Base-by-base conservation (phyloP, 192 early-diverging fungal genomes). In the Backusella macrospora region DNA sequence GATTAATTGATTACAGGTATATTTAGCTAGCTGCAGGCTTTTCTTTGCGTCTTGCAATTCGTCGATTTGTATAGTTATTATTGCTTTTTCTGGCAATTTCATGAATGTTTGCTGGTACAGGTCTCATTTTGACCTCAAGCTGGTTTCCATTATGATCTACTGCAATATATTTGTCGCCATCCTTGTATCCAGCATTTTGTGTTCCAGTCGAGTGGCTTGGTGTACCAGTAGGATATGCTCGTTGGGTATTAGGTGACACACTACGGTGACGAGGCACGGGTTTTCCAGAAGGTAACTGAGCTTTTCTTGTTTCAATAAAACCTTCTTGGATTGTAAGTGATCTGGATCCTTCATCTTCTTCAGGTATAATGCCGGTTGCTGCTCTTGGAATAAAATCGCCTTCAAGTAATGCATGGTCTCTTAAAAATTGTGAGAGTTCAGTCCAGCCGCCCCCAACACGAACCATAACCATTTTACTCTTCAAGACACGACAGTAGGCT, bases 381-480 rank as follows among this genome's bases (percentile, higher is more conserved):
- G 64, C 44, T 64, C 62, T 67, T 37, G 76, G 76, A 44, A 79
- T 79, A 18, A 79, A 75, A 37, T 74, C 70, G 26, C 73, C 78
- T 59, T 79, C 78, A 10, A 80, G 68, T 42, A 80, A 68, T 16
- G 73, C 73, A 75, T 80, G 78, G 65, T 80, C 74, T 21, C 78
- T 43, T 37, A 80, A 64, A 64, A 80, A 80, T 39, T 80, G 78
- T 13, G 78, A 76, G 62, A 80, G 55, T 67, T 80, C 78, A 0
- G 74, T 68, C 78, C 78, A 80, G 21, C 78, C 89, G 62, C 89
- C 89, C 62, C 89, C 89, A 15, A 90, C 88, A 70, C 89, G 78
- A 34, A 90, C 89, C 89, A 90, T 90, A 26, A 90, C 88, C 83
- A 86, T 85, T 16, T 84, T 81, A 71, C 88, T 86, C 59, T 84